These are phyloP conservation scores for Byssochlamys sp. DNA, from an alignment of 2,329 filamentous ascomycete species.

Conservation along the genomic window DNA sequence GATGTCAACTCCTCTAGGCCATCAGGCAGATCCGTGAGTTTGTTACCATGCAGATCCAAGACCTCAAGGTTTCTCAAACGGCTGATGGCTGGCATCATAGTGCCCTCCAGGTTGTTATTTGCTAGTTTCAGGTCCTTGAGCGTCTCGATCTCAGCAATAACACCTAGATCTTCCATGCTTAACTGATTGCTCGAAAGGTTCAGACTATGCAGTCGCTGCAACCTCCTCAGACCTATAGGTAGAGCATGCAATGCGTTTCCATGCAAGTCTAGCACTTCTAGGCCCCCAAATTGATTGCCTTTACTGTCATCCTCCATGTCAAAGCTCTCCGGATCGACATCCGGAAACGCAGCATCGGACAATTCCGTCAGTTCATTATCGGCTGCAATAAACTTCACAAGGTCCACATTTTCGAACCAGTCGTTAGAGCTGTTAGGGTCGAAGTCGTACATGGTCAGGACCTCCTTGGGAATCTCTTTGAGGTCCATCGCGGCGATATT, in stretches of 20 bases:
- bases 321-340: slow-evolving; percentile 48
- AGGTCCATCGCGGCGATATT: slow-evolving; percentile 81
- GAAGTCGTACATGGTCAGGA: slow-evolving; percentile 82
- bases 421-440: slow-evolving; percentile 56
- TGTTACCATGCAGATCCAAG: slow-evolving; percentile 73
- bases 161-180: slow-evolving; percentile 58
- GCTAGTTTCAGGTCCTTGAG: slow-evolving; percentile 74
- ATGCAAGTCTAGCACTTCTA: slow-evolving; percentile 76
- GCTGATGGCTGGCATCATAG: slow-evolving; percentile 54
- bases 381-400: slow-evolving; percentile 73
- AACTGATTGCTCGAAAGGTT: slow-evolving; percentile 82
- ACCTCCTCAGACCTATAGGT: slow-evolving; percentile 63
- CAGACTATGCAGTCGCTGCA: slow-evolving; percentile 66
- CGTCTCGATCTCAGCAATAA: slow-evolving; percentile 61
- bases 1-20: slow-evolving; percentile 57
- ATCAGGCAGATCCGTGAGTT: slow-evolving; percentile 60
- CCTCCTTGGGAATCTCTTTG: slow-evolving; percentile 67
- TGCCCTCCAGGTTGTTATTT: slow-evolving; percentile 63
- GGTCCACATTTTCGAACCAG: slow-evolving; percentile 87
- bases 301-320: slow-evolving; percentile 56
- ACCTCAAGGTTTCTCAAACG: slow-evolving; percentile 62
- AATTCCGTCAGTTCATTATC: slow-evolving; percentile 78
- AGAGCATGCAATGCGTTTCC: slow-evolving; percentile 66
- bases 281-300: slow-evolving; percentile 68
- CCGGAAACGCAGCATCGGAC: slow-evolving; percentile 68